Evolutionary conservation across 1,139 yeast species (phyloP).

Genomic region (Wickerhamomyces sp.): DNA sequence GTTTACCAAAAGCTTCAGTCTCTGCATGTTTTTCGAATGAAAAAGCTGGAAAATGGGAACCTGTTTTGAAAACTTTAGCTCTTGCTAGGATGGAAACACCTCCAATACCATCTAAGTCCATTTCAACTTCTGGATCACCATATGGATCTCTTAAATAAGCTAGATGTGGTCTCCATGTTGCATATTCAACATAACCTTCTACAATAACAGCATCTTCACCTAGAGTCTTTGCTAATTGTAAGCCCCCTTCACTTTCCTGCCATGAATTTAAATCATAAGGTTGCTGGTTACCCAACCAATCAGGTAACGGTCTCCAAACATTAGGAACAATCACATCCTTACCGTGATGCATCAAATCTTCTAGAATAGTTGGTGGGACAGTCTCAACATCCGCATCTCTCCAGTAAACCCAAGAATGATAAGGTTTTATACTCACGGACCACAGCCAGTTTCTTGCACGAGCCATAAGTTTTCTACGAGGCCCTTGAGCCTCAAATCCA

Average conservation of each 20-base stretch:
- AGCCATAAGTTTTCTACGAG: slow-evolving; percentile 69
- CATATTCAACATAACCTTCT: slow-evolving; percentile 89
- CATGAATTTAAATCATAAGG: slow-evolving; percentile 89
- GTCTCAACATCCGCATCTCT: slow-evolving; percentile 70
- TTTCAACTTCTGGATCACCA: slow-evolving; percentile 82
- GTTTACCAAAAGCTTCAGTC: slow-evolving; percentile 89
- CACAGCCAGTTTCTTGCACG: slow-evolving; percentile 70
- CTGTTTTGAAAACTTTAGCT: slow-evolving; percentile 74
- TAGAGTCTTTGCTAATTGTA: slow-evolving; percentile 68
- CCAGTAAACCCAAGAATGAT: slow-evolving; percentile 79
- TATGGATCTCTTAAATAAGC: slow-evolving; percentile 84
- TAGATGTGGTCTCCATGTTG: slow-evolving; percentile 89
- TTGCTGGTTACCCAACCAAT: slow-evolving; percentile 84
- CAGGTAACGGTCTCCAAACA: slow-evolving; percentile 90
- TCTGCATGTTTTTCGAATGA: slow-evolving; percentile 90
- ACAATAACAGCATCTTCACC: slow-evolving; percentile 89
- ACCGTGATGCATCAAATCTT: slow-evolving; percentile 62
- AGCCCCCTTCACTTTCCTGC: slow-evolving; percentile 84
- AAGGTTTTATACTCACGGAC: slow-evolving; percentile 58
- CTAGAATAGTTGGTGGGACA: slow-evolving; percentile 55
- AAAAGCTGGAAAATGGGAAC: slow-evolving; percentile 87
- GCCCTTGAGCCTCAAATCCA: slow-evolving; percentile 73
- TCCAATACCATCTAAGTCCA: slow-evolving; percentile 89
- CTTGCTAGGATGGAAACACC: slow-evolving; percentile 83
- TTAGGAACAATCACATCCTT: slow-evolving; percentile 74